Evolutionary conservation across 441 rosid species (phyloP).

Genomic region (Rhodomyrtus psidioides): DNA sequence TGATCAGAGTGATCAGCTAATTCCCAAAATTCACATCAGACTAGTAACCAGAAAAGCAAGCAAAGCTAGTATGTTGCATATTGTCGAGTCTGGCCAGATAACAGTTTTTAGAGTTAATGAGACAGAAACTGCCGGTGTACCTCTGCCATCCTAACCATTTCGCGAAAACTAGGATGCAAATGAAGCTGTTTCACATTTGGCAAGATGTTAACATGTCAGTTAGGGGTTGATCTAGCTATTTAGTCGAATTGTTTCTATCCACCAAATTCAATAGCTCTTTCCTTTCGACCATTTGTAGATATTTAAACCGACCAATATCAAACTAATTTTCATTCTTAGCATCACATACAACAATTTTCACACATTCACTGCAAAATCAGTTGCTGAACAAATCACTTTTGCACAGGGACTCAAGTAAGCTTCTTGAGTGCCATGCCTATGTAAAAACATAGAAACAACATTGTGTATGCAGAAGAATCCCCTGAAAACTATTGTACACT

Average conservation of each 20-base stretch:
- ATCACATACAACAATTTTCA: neutral
- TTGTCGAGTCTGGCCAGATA: neutral
- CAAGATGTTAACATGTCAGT: neutral
- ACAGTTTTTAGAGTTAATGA: neutral
- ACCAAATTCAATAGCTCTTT: neutral
- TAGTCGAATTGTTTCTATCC: neutral
- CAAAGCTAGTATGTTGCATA: neutral
- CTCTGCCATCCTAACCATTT: neutral
- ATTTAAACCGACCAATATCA: neutral
- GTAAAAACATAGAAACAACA: neutral
- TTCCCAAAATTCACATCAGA: neutral
- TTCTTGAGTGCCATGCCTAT: neutral
- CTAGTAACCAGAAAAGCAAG: neutral
- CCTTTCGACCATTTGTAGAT: neutral
- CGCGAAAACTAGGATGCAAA: neutral
- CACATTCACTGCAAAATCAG: neutral
- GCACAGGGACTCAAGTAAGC: neutral
- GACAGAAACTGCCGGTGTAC: neutral
- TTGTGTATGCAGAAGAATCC: neutral
- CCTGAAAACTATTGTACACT: neutral
- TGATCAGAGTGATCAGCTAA: neutral
- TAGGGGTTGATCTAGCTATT: neutral
- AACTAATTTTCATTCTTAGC: neutral
- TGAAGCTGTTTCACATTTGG: neutral
- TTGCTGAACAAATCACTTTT: neutral